Evolutionary conservation across 495 filamentous ascomycete species (phyloP).

Genomic region (Tuber calosporum): DNA sequence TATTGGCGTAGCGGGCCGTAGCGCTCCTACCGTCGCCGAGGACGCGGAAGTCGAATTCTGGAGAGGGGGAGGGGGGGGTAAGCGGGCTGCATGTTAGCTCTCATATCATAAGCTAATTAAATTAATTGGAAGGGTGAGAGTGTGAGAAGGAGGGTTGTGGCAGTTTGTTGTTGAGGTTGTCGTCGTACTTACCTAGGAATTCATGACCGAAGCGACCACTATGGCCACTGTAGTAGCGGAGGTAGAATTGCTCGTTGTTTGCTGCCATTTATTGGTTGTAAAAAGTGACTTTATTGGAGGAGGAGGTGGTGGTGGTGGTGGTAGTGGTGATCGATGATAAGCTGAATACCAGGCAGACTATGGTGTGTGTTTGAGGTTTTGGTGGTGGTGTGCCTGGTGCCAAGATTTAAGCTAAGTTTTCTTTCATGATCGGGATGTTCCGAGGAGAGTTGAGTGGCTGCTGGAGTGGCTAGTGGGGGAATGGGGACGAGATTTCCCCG

Average conservation of each 20-base stretch:
- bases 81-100: constrained; percentile 22
- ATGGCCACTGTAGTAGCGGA: constrained; percentile 98
- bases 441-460: neutral
- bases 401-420: neutral
- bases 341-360: neutral
- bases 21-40: constrained; percentile 92
- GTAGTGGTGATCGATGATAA: neutral
- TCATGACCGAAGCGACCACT: constrained; percentile 97
- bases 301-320: neutral
- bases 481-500: neutral
- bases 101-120: constrained; percentile 3
- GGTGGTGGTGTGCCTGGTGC: neutral
- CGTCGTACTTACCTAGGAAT: constrained; percentile 82
- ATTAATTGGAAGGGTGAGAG: constrained; percentile 3
- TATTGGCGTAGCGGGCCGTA: constrained; percentile 94
- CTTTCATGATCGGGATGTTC: neutral
- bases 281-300: neutral
- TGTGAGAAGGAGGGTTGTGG: constrained; percentile 11
- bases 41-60: constrained; percentile 95
- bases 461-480: neutral
- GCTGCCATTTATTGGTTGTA: constrained; percentile 33
- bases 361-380: neutral
- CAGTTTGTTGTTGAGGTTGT: neutral
- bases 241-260: constrained; percentile 73
- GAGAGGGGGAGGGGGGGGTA: constrained; percentile 3